phyloP scores from a whole-genome alignment of 208 protist species.

The Tritrichomonas foetus region DNA sequence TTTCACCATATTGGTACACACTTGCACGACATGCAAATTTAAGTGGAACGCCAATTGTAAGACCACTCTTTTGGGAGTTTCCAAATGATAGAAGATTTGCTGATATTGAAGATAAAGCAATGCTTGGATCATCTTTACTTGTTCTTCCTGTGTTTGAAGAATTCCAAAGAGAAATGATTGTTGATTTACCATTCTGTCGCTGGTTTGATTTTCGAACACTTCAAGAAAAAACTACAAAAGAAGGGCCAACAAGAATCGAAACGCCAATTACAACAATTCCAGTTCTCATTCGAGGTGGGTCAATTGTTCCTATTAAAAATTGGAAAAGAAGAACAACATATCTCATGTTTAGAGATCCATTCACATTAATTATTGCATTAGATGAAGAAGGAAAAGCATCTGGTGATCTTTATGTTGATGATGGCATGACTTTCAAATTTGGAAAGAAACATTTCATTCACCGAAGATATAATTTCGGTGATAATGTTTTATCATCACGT shows the following conservation, averaged over 20 bases:
- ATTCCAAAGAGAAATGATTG: constrained; percentile 62
- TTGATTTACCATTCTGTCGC: constrained; percentile 56
- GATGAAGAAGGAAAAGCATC: constrained; percentile 40
- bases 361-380: constrained; percentile 58
- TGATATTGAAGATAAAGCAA: constrained; percentile 43
- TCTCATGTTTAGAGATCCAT: constrained; percentile 65
- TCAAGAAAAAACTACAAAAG: constrained; percentile 29
- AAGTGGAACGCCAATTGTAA: constrained; percentile 74
- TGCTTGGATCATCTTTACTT: constrained; percentile 77
- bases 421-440: constrained; percentile 44
- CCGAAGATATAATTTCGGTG: background rate
- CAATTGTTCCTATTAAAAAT: constrained; percentile 77
- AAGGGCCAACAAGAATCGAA: background rate
- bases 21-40: constrained; percentile 72
- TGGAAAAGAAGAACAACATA: constrained; percentile 71
- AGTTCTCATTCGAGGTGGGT: constrained; percentile 77
- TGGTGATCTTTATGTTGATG: constrained; percentile 50
- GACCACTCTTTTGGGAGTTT: constrained; percentile 84
- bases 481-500: background rate
- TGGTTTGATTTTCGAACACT: constrained; percentile 65
- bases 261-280: constrained; percentile 65
- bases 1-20: constrained; percentile 92
- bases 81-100: constrained; percentile 67
- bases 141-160: constrained; percentile 74
- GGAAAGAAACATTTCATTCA: background rate